These are phyloP conservation scores for Fusarium sp. DNA, from an alignment of 2,329 filamentous ascomycete genomes.

Conservation along the genomic window DNA sequence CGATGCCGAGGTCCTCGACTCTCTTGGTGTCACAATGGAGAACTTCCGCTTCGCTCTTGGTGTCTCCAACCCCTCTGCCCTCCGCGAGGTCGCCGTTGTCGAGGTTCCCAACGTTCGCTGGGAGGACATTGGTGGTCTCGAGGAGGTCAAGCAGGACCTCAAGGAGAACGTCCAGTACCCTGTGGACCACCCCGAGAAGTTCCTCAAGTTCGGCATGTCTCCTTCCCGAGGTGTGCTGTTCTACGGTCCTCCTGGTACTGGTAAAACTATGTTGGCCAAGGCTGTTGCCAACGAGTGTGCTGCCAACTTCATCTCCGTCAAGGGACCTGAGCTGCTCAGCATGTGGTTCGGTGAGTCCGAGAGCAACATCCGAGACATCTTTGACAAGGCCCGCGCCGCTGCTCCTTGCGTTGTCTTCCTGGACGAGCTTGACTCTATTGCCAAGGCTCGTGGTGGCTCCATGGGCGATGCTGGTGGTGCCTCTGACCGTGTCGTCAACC, in stretches of 20 bases:
- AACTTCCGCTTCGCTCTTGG: constrained; percentile 99
- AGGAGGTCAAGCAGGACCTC: constrained; percentile 98
- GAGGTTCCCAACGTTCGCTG: constrained; percentile 99
- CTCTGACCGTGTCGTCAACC: constrained; percentile 99
- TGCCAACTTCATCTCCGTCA: constrained; percentile 99
- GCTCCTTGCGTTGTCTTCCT: constrained; percentile 99
- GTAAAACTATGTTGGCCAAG: constrained; percentile 99
- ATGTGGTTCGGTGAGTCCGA: constrained; percentile 99
- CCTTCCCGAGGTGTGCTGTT: constrained; percentile 98
- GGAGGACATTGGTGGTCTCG: constrained; percentile 99
- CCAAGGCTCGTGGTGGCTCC: constrained; percentile 98
- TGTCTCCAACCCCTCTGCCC: constrained; percentile 97
- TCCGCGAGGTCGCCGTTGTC: constrained; percentile 98
- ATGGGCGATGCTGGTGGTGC: constrained; percentile 96
- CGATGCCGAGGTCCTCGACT: constrained; percentile 97
- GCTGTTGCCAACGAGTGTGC: constrained; percentile 99
- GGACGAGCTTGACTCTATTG: constrained; percentile 97
- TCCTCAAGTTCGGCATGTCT: constrained; percentile 99
- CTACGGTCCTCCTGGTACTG: constrained; percentile 98
- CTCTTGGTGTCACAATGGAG: constrained; percentile 98
- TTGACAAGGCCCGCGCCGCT: constrained; percentile 98
- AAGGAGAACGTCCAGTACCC: constrained; percentile 99
- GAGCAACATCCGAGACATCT: constrained; percentile 99
- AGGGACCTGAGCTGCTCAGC: constrained; percentile 96
- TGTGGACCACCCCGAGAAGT: constrained; percentile 98